phyloP scores from a whole-genome alignment of 2,329 filamentous ascomycete genomes.

The Lecanicillium sp. region DNA sequence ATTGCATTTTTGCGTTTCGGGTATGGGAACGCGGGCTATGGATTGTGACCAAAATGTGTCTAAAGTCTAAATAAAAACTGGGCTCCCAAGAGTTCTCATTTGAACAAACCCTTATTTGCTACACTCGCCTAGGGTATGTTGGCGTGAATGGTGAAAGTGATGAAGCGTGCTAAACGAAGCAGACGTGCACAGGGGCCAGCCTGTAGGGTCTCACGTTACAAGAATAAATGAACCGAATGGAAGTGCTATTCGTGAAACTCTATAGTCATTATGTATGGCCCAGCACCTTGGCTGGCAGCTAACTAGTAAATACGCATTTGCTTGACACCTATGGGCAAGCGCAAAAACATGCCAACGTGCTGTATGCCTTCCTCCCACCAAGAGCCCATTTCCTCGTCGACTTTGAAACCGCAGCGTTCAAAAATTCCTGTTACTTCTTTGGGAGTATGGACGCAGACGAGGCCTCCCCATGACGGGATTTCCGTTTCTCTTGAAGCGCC shows the following conservation, averaged over 20 bases:
- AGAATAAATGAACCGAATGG: neutral
- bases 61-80: conserved; percentile 36
- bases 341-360: conserved; percentile 74
- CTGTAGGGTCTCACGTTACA: neutral
- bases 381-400: conserved; percentile 62
- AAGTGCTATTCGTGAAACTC: neutral
- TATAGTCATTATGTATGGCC: conserved; percentile 2
- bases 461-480: conserved; percentile 60
- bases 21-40: conserved; percentile 36
- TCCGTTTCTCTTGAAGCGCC: conserved; percentile 28
- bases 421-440: conserved; percentile 56
- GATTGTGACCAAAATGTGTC: conserved; percentile 31
- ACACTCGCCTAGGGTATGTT: too few species aligned
- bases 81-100: conserved; percentile 20
- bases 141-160: too few species aligned
- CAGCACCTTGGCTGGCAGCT: too few species aligned
- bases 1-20: conserved; percentile 38
- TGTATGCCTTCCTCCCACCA: conserved; percentile 82
- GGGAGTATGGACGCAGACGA: conserved; percentile 77
- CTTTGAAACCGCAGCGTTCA: conserved; percentile 61
- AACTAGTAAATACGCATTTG: conserved; percentile 16
- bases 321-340: conserved; percentile 29
- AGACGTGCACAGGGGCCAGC: neutral
- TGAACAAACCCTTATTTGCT: conserved; percentile 1
- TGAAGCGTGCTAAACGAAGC: too few species aligned